phyloP scores from a whole-genome alignment of 371 early-diverging fungal species.

The Apophysomyces elegans region DNA sequence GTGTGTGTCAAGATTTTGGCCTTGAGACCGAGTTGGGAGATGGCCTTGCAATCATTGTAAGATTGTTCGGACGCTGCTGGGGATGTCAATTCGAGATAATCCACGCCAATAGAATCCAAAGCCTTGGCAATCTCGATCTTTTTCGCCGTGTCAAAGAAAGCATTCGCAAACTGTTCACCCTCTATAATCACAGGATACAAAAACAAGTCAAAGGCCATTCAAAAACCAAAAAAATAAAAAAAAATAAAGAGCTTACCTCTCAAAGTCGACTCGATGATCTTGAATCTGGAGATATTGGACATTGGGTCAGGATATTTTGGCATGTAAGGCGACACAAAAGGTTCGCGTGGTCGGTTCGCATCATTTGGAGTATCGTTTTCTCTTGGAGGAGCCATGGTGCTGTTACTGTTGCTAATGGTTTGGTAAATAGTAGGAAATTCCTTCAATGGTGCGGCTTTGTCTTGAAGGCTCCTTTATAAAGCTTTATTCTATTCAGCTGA shows the following conservation, averaged over 20 bases:
- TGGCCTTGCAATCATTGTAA: slow-evolving; percentile 84
- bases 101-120: slow-evolving; percentile 93
- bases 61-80: slow-evolving; percentile 95
- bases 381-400: slow-evolving; percentile 4
- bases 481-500: neutral
- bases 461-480: neutral
- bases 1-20: slow-evolving; percentile 96
- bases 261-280: slow-evolving; percentile 91
- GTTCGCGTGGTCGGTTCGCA: slow-evolving; percentile 24
- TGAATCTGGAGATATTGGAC: slow-evolving; percentile 83
- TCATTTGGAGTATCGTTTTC: slow-evolving; percentile 13
- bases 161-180: slow-evolving; percentile 97
- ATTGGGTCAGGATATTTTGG: slow-evolving; percentile 72
- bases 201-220: too few relatives aligned
- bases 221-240: slow-evolving; percentile 10
- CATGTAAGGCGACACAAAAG: slow-evolving; percentile 55
- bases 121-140: slow-evolving; percentile 96
- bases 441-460: neutral
- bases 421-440: neutral
- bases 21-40: slow-evolving; percentile 88
- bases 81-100: slow-evolving; percentile 93
- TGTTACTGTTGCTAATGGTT: neutral
- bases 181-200: slow-evolving; percentile 45
- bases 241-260: slow-evolving; percentile 57
- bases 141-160: slow-evolving; percentile 92